A percentile compares a stretch with the other conserved stretches of the same genome.
Evolutionary conservation across 2,329 filamentous ascomycete genomes (phyloP).

Genomic region (Phaeosphaeria sp.): DNA sequence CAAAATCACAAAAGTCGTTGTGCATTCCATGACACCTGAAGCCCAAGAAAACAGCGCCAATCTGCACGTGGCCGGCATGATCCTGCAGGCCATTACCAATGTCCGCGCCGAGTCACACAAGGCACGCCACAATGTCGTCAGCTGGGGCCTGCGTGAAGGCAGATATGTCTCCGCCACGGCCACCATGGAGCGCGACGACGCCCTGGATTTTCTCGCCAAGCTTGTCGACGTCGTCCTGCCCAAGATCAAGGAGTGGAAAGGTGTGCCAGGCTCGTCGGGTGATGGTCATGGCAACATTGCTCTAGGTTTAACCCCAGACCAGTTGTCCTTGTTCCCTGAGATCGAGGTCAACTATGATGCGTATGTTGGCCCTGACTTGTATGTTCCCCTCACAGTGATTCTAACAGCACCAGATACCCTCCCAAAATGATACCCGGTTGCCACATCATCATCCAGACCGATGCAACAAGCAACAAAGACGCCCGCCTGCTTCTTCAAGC

Average conservation of each 20-base stretch:
- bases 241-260: conserved; percentile 94
- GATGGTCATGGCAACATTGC: conserved; percentile 87
- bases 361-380: conserved; percentile 62
- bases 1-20: conserved; percentile 77
- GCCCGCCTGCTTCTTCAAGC: conserved; percentile 76
- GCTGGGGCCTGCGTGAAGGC: conserved; percentile 76
- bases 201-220: conserved; percentile 91
- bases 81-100: conserved; percentile 85
- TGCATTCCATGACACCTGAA: conserved; percentile 75
- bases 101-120: conserved; percentile 73
- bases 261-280: conserved; percentile 77
- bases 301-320: conserved; percentile 78
- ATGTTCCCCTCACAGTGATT: neutral
- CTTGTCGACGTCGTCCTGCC: conserved; percentile 89
- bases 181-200: conserved; percentile 78
- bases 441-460: conserved; percentile 83
- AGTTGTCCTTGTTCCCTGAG: conserved; percentile 87
- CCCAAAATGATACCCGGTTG: conserved; percentile 83
- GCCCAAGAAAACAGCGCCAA: conserved; percentile 74
- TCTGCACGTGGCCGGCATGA: conserved; percentile 82
- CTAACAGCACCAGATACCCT: conserved; percentile 59
- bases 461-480: conserved; percentile 83
- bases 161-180: conserved; percentile 78
- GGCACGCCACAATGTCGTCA: conserved; percentile 72
- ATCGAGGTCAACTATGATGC: conserved; percentile 91